Base-by-base conservation (phyloP, 768 basidiomycete genomes). In the Russula abietina region DNA sequence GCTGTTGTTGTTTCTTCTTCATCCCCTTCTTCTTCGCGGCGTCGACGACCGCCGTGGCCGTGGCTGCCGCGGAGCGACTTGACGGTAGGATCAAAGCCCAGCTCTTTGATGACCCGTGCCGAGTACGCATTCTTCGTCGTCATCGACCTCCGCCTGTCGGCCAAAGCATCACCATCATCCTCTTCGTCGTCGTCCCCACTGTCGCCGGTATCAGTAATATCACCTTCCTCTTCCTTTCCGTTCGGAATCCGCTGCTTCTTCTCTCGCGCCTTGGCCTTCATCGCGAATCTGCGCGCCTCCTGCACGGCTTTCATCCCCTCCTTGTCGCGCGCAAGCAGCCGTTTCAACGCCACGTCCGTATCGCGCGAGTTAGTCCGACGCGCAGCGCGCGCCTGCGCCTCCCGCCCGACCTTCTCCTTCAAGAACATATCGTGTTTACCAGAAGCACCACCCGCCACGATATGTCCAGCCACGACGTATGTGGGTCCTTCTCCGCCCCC, bases 401-500 rank as follows among this genome's bases (percentile, higher is more conserved):
- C 88, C 19, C 93, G 79, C 0, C 93, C 93, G 43, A 94, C 77
- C 61, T 77, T 84, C 73, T 96, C 94, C 0, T 79, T 71, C 3
- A 85, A 70, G 65, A 82, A 86, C 67, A 88, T 68, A 79, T 76
- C 52, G 67, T 73, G 30, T 71, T 61, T 33, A 70, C 71, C 2
- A 75, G 80, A 83, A 36, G 81, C 79, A 11, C 70, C 2, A 75
- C 80, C 83, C 33, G 81, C 79, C 11, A 93, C 80, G 57, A 92
- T 77, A 61, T 91, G 89, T 2, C 93, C 91, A 0, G 86, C 85
- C 24, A 95, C 79, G 49, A 96, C 79, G 69, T 96, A 97, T 8
- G 92, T 91, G 57, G 86, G 45, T 46, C 45, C 45, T 22, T 12
- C 75, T 17, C 74, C n/a, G n/a, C n/a, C n/a, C n/a, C n/a, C 73